Evolutionary conservation across 78 protist genomes (phyloP).

Genomic region (Parvularia atlantis): DNA sequence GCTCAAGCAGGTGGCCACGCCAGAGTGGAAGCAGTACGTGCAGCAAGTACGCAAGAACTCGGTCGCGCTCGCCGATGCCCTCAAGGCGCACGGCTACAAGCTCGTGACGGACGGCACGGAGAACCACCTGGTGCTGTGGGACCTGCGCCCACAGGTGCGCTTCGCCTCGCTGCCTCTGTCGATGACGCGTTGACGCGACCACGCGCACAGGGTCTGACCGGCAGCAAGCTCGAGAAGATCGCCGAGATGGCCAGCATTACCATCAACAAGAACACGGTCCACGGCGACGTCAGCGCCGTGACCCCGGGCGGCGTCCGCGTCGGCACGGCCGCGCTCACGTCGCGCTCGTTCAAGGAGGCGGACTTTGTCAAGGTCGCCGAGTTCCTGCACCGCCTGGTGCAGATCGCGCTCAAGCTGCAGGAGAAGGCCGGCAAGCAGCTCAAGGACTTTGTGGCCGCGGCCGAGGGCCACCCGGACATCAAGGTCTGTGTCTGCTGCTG

Average conservation of each 20-base stretch:
- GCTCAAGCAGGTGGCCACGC: conserved; percentile 68
- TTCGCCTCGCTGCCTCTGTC: not conserved
- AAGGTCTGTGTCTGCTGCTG: not conserved
- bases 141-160: conserved; percentile 67
- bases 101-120: conserved; percentile 93
- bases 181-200: not conserved
- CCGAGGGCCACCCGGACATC: conserved; percentile 11
- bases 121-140: conserved; percentile 93
- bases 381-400: conserved; percentile 63
- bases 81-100: conserved; percentile 69
- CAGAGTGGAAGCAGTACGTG: conserved; percentile 79
- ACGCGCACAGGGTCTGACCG: not conserved
- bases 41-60: conserved; percentile 71
- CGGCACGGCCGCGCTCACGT: conserved; percentile 92
- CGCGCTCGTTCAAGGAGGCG: conserved; percentile 78
- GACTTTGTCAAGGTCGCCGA: conserved; percentile 86
- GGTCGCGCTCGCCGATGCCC: conserved; percentile 57
- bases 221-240: conserved; percentile 61
- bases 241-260: conserved; percentile 79
- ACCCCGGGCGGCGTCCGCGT: conserved; percentile 93
- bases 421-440: conserved; percentile 56
- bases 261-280: conserved; percentile 94
- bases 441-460: conserved; percentile 51
- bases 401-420: conserved; percentile 56
- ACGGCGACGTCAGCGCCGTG: conserved; percentile 84